These are phyloP conservation scores for Exophiala oligosperma DNA, from an alignment of 2,329 filamentous ascomycete species.

Conservation along the genomic window DNA sequence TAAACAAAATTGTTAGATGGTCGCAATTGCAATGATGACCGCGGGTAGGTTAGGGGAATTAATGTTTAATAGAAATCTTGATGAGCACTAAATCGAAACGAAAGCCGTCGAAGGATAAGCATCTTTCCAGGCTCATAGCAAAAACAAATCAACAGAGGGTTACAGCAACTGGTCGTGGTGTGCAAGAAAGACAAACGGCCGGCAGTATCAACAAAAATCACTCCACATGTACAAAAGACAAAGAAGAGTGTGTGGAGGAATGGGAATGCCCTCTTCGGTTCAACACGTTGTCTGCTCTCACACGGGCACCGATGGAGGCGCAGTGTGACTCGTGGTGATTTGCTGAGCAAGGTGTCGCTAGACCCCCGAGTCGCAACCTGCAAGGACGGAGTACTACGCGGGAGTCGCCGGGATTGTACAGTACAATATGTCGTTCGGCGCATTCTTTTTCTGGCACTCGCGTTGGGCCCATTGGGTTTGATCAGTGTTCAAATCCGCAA, in stretches of 20 bases:
- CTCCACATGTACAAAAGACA: conserved; percentile 10
- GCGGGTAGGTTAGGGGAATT: background rate
- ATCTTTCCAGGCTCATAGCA: conserved; percentile 14
- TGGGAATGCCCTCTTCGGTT: conserved; percentile 3
- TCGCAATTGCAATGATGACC: background rate
- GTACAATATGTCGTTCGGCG: background rate
- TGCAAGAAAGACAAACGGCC: conserved; percentile 5
- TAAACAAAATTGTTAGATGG: background rate
- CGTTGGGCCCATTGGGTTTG: background rate
- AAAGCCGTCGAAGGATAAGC: conserved; percentile 2
- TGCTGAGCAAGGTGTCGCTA: background rate
- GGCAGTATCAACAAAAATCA: conserved; percentile 12
- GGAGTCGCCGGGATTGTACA: background rate
- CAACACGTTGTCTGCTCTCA: background rate
- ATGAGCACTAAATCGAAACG: background rate
- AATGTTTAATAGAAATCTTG: conserved; percentile 1
- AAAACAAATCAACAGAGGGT: conserved; percentile 10
- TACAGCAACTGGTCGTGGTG: conserved; percentile 11
- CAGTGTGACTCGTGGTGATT: background rate
- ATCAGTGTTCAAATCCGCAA: background rate
- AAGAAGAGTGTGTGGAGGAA: background rate
- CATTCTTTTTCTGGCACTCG: background rate
- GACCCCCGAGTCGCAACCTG: background rate
- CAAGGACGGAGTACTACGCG: background rate
- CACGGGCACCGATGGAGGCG: conserved; percentile 16